Percentiles rank a stretch among this genome's conserved stretches.
Evolutionary conservation across 2,329 filamentous ascomycete species (phyloP).

Genomic region (Cryphonectria nitschkei): DNA sequence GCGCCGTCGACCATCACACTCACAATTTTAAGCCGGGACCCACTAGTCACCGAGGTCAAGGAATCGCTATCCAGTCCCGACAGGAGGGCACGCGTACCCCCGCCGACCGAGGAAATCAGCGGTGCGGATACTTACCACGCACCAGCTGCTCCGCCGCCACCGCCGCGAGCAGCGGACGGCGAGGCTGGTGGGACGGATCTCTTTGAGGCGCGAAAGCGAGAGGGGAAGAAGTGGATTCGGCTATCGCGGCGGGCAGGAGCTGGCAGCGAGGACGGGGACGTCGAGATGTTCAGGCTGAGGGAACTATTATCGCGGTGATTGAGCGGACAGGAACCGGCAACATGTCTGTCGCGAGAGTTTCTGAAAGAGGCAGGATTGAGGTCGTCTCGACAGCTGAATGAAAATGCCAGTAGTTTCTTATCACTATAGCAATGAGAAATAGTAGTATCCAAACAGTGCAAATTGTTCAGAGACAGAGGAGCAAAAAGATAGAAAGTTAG

Average conservation of each 20-base stretch:
- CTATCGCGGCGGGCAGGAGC: conserved; percentile 14
- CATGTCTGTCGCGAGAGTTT: neutral
- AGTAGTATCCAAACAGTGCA: conserved; percentile 7
- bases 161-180: neutral
- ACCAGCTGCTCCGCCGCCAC: conserved; percentile 6
- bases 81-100: conserved; percentile 16
- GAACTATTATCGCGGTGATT: conserved; percentile 23
- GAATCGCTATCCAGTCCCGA: conserved; percentile 20
- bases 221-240: conserved; percentile 25
- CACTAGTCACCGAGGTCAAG: conserved; percentile 19
- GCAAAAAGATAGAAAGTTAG: neutral
- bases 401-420: neutral
- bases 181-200: neutral
- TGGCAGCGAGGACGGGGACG: neutral
- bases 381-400: neutral
- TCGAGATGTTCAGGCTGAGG: conserved; percentile 22
- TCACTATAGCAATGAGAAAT: conserved; percentile 12
- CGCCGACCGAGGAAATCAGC: conserved; percentile 25
- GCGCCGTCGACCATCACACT: conserved; percentile 10
- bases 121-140: conserved; percentile 19
- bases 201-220: conserved; percentile 19
- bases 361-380: too few relatives aligned
- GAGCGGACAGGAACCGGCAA: neutral
- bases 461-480: neutral
- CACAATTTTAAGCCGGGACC: conserved; percentile 20